These are phyloP conservation scores for Beauveria sp. DNA, from an alignment of 2,329 filamentous ascomycete genomes.

Conservation along the genomic window DNA sequence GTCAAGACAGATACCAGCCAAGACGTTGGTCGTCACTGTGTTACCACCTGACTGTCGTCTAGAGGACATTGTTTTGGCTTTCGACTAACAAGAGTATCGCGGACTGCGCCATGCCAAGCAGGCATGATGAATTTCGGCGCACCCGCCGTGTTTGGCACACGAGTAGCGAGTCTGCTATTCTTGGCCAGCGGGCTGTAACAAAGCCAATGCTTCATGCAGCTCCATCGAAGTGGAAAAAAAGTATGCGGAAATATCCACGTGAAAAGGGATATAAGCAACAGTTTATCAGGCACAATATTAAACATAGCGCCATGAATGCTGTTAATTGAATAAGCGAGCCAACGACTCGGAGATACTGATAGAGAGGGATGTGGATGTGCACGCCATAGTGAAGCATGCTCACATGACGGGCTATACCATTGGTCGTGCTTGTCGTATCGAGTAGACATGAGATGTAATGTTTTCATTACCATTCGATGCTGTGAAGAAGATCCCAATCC, in stretches of 20 bases:
- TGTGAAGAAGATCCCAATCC: too few species aligned
- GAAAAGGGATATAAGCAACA: neutral
- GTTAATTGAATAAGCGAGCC: neutral
- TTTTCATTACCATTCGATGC: too few species aligned
- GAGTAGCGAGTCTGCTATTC: neutral
- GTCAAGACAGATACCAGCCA: too few species aligned
- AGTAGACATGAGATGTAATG: too few species aligned
- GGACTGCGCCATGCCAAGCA: neutral
- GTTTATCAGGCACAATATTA: neutral
- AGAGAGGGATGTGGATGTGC: neutral
- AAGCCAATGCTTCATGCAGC: neutral
- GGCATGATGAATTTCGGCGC: neutral
- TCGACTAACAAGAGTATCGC: neutral
- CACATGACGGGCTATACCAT: neutral
- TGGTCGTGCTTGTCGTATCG: too few species aligned
- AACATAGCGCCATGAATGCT: neutral
- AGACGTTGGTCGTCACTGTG: neutral
- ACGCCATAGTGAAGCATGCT: neutral
- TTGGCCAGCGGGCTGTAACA: neutral
- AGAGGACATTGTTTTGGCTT: neutral
- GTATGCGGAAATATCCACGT: too few species aligned
- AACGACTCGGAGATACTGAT: neutral
- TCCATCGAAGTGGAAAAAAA: neutral
- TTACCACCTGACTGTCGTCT: neutral
- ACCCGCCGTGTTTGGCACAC: neutral